Evolutionary conservation across 1,284 basidiomycete species (phyloP), one percentile per base, ranked within the genome.

Genomic region (Golubevia sp.): DNA sequence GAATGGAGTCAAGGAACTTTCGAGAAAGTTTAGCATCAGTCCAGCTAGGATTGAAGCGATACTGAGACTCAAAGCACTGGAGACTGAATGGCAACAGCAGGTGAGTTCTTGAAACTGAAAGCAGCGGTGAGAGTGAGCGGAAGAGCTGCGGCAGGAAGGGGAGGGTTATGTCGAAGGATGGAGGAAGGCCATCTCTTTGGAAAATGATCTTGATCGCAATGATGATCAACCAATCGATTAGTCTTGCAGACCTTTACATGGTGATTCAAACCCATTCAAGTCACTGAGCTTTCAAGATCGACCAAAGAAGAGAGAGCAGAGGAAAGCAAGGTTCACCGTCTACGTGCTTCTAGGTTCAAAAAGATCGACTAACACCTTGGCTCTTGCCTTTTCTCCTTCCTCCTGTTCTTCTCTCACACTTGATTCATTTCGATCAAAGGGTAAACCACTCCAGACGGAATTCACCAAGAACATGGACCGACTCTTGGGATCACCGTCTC

Each of bases 171-270:
- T n/a, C n/a, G n/a, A n/a, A n/a, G n/a, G n/a, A n/a, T n/a, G n/a
- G n/a, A n/a, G n/a, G n/a, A n/a, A n/a, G n/a, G n/a, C n/a, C n/a
- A n/a, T n/a, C 23, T 20, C 18, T 23, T 52, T 15, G n/a, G 57
- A 34, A 23, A 53, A 15, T 15, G n/a, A 20, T 18, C 6, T 34
- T 4, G 6, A 49, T 54, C 49, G 70, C 66, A 74, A 74, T 74
- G 76, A 68, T 57, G 30, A 54, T 69, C n/a, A 72, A 68, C 15
- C 53, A 54, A 67, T 72, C 77, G 77, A 77, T 79, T 79, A 79
- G 77, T 79, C 77, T 79, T 79, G 77, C 77, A 77, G 77, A 79
- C 77, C 64, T 60, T 54, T 58, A 59, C 68, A 66, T 34, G 30
- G 67, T 74, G 73, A 71, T 71, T 71, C 71, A 64, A 68, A 67